A percentile compares a stretch with the other conserved stretches of the same genome.
Evolutionary conservation across 1,284 basidiomycete species (phyloP).

Genomic region (Phellopilus nigrolimitatus): DNA sequence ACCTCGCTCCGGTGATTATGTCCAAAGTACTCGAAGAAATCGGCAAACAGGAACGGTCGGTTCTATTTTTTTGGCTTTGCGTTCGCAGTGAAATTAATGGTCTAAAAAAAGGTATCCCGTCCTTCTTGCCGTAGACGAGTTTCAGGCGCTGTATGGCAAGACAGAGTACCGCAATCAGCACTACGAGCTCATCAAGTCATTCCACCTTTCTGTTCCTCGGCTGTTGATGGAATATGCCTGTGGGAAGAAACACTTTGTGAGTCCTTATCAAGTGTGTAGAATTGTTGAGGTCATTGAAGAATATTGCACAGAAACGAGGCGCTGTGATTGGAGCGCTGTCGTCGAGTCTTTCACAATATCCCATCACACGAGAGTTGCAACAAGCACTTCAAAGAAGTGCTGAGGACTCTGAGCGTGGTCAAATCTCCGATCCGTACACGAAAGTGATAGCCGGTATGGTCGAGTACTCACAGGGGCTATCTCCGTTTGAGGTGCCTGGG

Average conservation of each 20-base stretch:
- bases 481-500: constrained; percentile 51
- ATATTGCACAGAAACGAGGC: constrained; percentile 48
- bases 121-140: constrained; percentile 82
- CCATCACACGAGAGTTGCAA: constrained; percentile 51
- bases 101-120: constrained; percentile 53
- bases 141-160: constrained; percentile 75
- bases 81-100: constrained; percentile 10
- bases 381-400: no score
- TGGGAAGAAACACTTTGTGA: constrained; percentile 63
- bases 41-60: constrained; percentile 61
- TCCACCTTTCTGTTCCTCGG: constrained; percentile 79
- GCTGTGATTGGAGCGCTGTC: constrained; percentile 66
- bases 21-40: constrained; percentile 63
- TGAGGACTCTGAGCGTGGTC: constrained; percentile 33
- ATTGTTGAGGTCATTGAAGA: constrained; percentile 13
- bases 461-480: constrained; percentile 52
- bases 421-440: constrained; percentile 43
- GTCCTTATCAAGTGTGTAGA: constrained; percentile 28
- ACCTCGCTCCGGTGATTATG: constrained; percentile 60
- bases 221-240: constrained; percentile 73
- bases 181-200: constrained; percentile 67
- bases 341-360: constrained; percentile 48
- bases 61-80: constrained; percentile 19
- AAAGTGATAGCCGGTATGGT: constrained; percentile 41
- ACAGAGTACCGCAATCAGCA: constrained; percentile 78